A percentile compares a stretch with the other conserved stretches of the same genome.
Evolutionary conservation across 257 asterid genomes (phyloP).

Genomic region (Fraxinus anomala): DNA sequence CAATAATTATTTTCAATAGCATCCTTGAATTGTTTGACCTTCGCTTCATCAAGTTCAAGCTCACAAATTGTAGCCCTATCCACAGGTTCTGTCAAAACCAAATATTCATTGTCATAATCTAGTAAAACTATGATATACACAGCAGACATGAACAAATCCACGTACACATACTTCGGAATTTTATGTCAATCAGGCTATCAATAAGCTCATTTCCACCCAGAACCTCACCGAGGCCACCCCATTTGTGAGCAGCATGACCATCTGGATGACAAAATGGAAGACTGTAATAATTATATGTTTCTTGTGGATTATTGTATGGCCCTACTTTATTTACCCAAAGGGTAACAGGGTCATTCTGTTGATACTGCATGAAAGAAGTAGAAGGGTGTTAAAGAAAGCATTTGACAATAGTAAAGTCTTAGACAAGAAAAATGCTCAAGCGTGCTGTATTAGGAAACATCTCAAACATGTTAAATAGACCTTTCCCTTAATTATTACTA

Average conservation of each 20-base stretch:
- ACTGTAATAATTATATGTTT: constrained; percentile 64
- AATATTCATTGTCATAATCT: constrained; percentile 11
- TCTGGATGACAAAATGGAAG: constrained; percentile 64
- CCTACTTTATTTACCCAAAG: constrained; percentile 74
- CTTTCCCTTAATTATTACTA: background rate
- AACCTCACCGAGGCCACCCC: constrained; percentile 78
- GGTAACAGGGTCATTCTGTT: constrained; percentile 48
- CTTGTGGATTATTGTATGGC: constrained; percentile 65
- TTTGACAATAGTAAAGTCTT: background rate
- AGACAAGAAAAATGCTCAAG: constrained; percentile 5
- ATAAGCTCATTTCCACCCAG: constrained; percentile 74
- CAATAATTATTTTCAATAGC: constrained; percentile 62
- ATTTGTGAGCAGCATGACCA: constrained; percentile 50
- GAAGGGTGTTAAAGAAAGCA: constrained; percentile 24
- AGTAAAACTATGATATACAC: background rate
- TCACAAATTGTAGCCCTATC: constrained; percentile 48
- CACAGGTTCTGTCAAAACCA: constrained; percentile 47
- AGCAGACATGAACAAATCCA: constrained; percentile 3
- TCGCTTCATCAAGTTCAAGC: constrained; percentile 53
- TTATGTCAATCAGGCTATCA: constrained; percentile 58
- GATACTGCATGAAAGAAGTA: constrained; percentile 45
- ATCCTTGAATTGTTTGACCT: constrained; percentile 61
- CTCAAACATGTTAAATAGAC: background rate
- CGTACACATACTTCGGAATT: constrained; percentile 48
- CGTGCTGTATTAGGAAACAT: background rate